These are phyloP conservation scores for Quaeritorhiza haematococci DNA, from an alignment of 371 early-diverging fungal species.

Conservation along the genomic window DNA sequence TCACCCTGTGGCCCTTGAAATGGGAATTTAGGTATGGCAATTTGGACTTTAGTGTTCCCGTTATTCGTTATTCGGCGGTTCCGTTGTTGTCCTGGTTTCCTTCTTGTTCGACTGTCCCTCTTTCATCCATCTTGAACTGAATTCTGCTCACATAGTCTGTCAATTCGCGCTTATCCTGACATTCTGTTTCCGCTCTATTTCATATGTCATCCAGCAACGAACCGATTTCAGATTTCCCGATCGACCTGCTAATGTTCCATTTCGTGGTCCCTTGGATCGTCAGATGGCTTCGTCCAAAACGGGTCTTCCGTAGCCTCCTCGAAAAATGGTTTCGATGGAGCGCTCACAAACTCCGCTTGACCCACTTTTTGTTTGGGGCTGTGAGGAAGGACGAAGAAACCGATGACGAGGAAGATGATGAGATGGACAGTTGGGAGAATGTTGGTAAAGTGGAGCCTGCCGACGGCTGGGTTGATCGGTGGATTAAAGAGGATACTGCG, in stretches of 20 bases:
- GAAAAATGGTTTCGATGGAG: constrained; percentile 56
- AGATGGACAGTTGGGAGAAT: constrained; percentile 4
- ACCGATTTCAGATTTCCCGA: constrained; percentile 65
- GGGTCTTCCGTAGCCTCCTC: constrained; percentile 32
- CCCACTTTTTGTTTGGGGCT: constrained; percentile 77
- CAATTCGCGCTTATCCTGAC: no score
- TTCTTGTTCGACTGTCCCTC: neutral
- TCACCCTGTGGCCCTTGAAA: constrained; percentile 34
- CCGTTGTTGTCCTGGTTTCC: constrained; percentile 2
- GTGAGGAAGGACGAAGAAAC: constrained; percentile 62
- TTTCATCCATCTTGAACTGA: no score
- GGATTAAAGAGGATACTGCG: no score
- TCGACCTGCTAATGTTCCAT: constrained; percentile 70
- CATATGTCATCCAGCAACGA: no score
- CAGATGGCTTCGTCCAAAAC: constrained; percentile 45
- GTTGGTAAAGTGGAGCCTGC: constrained; percentile 6
- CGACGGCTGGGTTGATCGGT: neutral
- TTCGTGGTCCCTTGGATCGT: constrained; percentile 61
- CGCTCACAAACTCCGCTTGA: constrained; percentile 59
- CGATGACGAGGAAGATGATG: constrained; percentile 17
- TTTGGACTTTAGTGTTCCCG: neutral
- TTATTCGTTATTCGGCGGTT: neutral
- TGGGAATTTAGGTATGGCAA: constrained; percentile 47
- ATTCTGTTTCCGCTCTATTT: no score
- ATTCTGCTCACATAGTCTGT: no score